Evolutionary conservation across 768 basidiomycete species (phyloP).

Genomic region (Rhodotorula graminis): DNA sequence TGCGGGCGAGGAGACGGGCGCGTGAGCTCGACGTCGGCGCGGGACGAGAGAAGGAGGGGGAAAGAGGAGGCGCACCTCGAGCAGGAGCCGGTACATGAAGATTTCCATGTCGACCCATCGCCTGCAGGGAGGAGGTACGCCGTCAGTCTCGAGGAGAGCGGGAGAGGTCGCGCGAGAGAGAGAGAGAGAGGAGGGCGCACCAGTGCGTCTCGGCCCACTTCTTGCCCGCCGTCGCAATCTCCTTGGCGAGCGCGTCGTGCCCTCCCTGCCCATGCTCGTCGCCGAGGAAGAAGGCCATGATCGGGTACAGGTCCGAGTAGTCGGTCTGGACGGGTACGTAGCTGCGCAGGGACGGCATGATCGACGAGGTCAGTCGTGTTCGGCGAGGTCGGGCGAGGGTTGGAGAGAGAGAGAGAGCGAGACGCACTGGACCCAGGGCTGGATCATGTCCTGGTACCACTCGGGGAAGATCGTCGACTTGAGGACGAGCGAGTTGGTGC

Average conservation of each 20-base stretch:
- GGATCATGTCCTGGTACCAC: slow-evolving; percentile 43
- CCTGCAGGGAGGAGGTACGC: slow-evolving; percentile 42
- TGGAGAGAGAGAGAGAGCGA: not conserved
- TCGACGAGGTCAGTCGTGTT: not conserved
- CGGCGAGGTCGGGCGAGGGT: not conserved
- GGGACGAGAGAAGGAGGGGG: too few relatives aligned
- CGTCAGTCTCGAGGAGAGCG: too few relatives aligned
- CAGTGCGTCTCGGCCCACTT: slow-evolving; percentile 45
- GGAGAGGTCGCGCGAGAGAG: not conserved
- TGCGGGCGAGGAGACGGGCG: not conserved
- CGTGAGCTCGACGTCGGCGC: not conserved
- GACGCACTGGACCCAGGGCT: slow-evolving; percentile 49
- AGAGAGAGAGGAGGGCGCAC: not conserved
- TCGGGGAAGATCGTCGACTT: slow-evolving; percentile 47
- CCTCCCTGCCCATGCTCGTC: slow-evolving; percentile 39
- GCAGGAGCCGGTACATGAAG: slow-evolving; percentile 48
- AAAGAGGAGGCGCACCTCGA: slow-evolving; percentile 37
- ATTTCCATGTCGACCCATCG: slow-evolving; percentile 47
- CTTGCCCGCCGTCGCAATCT: slow-evolving; percentile 43
- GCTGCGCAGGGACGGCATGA: not conserved
- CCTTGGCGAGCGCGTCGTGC: slow-evolving; percentile 49
- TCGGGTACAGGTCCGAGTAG: slow-evolving; percentile 46
- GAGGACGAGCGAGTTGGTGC: slow-evolving; percentile 49
- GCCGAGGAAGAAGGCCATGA: slow-evolving; percentile 49
- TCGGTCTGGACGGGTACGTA: slow-evolving; percentile 48